Evolutionary conservation across 306 rosid genomes (phyloP).

Genomic region (Cucurbita pepo): DNA sequence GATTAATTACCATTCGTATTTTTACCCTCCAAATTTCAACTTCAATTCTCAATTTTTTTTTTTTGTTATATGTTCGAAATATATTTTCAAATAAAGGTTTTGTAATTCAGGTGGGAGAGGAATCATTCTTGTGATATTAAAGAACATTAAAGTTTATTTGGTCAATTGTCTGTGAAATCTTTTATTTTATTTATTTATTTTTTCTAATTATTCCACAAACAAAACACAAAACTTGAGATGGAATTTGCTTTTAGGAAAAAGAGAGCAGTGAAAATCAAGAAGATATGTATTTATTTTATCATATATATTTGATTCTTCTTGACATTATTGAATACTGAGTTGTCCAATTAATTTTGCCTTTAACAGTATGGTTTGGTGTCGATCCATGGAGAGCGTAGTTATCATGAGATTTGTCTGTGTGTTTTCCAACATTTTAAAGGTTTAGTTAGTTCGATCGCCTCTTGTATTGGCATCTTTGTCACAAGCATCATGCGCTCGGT

Average conservation of each 20-base stretch:
- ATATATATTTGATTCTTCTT: no score
- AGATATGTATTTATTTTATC: no score
- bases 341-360: no score
- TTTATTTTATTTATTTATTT: neutral
- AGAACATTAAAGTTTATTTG: neutral
- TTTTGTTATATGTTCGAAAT: neutral
- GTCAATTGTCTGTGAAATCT: neutral
- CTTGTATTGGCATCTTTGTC: no score
- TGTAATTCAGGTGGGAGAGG: neutral
- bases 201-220: neutral
- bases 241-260: neutral
- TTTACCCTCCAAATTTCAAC: neutral
- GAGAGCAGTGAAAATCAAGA: neutral
- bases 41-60: no score
- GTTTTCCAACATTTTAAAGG: no score
- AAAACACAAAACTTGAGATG: neutral
- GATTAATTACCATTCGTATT: neutral
- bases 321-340: no score
- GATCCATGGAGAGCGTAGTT: no score
- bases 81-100: neutral
- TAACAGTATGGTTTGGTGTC: no score
- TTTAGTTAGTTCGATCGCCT: no score
- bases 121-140: neutral
- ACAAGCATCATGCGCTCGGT: no score
- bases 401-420: no score